Conservation (phyloP, 805 yeast species). For the Lipomyces kockii region DNA sequence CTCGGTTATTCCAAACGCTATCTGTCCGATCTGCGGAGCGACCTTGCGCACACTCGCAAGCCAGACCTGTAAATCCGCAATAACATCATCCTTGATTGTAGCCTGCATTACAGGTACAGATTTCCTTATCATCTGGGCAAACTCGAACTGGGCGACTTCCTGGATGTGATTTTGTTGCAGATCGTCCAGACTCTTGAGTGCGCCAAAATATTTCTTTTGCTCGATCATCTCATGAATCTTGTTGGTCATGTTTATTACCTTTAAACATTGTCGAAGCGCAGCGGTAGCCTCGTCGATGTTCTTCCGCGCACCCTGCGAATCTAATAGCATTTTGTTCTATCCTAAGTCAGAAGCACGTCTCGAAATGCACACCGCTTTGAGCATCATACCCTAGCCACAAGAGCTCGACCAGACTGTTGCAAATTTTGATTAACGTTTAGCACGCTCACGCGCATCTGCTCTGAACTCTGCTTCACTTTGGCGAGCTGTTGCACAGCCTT, state of each 20-base stretch:
- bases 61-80: conserved; percentile 64
- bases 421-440: conserved; percentile 61
- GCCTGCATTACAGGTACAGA: conserved; percentile 77
- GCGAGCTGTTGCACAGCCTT: conserved; percentile 65
- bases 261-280: conserved; percentile 72
- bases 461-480: conserved; percentile 61
- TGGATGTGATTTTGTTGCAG: conserved; percentile 70
- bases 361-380: conserved; percentile 25
- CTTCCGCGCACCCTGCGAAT: conserved; percentile 63
- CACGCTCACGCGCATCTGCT: conserved; percentile 60
- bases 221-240: conserved; percentile 80
- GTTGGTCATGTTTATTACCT: conserved; percentile 83
- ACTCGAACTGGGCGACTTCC: conserved; percentile 68
- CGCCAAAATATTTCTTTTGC: conserved; percentile 78
- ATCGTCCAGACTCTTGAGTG: conserved; percentile 79
- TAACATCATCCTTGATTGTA: conserved; percentile 73
- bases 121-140: conserved; percentile 66
- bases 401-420: conserved; percentile 65
- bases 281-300: conserved; percentile 74
- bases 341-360: conserved; percentile 11
- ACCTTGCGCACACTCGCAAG: conserved; percentile 52
- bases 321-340: conserved; percentile 61
- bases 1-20: conserved; percentile 58
- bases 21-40: conserved; percentile 58
- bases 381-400: conserved; percentile 53